phyloP scores from a whole-genome alignment of 2,329 filamentous ascomycete genomes.

The Thelonectria rubi region DNA sequence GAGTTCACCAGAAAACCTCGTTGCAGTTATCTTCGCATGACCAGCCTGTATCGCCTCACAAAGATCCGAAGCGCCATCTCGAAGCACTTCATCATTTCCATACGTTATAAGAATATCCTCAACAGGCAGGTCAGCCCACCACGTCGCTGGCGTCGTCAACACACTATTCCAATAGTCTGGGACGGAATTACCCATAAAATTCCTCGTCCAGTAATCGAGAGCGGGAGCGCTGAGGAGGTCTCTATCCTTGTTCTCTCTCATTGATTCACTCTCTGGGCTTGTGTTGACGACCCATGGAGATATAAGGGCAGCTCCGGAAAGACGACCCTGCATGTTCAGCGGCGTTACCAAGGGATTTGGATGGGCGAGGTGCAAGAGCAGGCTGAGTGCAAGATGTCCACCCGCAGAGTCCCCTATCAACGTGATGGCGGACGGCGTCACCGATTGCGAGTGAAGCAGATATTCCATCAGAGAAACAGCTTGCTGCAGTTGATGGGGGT shows the following conservation, averaged over 20 bases:
- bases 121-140: background rate
- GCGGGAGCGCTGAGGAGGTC: background rate
- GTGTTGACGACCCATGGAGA: background rate
- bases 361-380: background rate
- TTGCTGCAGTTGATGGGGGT: background rate
- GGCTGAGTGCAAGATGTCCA: background rate
- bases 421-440: background rate
- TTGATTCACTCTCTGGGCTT: background rate
- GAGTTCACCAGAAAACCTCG: background rate
- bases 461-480: background rate
- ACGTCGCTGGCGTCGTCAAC: background rate
- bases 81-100: background rate
- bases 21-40: background rate
- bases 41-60: background rate
- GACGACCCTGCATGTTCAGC: background rate
- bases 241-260: background rate
- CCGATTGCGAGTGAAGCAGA: background rate
- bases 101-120: background rate
- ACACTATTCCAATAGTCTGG: background rate
- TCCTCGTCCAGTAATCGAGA: background rate
- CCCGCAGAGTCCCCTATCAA: background rate
- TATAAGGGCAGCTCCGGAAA: background rate
- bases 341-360: background rate
- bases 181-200: background rate
- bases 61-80: background rate